Base-by-base conservation (phyloP, 441 rosid species). In the Macaranga tanarius region DNA sequence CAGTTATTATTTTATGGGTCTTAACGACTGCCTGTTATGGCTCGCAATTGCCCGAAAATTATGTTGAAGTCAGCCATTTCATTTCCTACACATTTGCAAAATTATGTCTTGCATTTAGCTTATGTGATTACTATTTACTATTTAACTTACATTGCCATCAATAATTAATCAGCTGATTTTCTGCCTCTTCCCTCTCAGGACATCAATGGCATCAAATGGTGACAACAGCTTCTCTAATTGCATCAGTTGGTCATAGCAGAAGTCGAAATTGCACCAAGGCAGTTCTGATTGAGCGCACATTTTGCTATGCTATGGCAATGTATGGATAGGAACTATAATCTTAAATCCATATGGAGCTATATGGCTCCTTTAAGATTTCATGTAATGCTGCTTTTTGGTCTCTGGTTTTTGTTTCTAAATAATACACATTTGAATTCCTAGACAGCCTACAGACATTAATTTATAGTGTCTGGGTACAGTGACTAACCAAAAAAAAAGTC, bases 11-110 rank as follows among this genome's bases (percentile, higher is more conserved):
- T 62, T 66, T 15, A 22, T 22, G 70, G 81, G 70, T 65, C 58
- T 60, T 12, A 10, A 55, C 9, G 9, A 51, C 45, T 62, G 25
- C 25, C 69, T 51, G 20, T 58, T 59, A 47, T 11, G 22, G 63
- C 38, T 47, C 69, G 20, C 19, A 76, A 82, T 31, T 59, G 65
- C 62, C 79, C 79, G 56, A 19, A n/a, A 74, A 38, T 62, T 69
- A 40, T 66, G 82, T 67, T 31, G 20, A 71, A 62, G 20, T 67
- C 9, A 26, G 64, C 64, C 5, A 57, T 20, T 60, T 66, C 15
- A 22, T n/a, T 64, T 62, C 57, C 11, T 62, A 69, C 26, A 60
- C 47, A 16, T 51, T 9, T 23, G 66, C 12, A 47, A n/a, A 2
- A 31, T 47, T n/a, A 28, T 34, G 47, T 42, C 2, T 42, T 42